phyloP scores from a whole-genome alignment of 805 yeast genomes.

The Candida caryicola region DNA sequence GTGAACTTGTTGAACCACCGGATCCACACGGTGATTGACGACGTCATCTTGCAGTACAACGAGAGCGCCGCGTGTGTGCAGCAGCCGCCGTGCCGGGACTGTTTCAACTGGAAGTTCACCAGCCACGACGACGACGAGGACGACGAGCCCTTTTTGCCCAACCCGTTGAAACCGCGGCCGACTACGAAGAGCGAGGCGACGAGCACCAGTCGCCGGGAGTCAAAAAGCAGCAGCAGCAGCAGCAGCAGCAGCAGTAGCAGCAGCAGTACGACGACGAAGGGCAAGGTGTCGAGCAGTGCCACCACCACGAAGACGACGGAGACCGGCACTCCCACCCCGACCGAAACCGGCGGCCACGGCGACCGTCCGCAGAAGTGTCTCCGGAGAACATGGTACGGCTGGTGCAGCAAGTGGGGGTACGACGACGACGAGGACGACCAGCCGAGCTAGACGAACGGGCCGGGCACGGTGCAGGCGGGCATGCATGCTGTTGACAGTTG shows the following conservation, averaged over 20 bases:
- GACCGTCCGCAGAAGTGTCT: slow-evolving; percentile 47
- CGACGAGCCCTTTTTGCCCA: slow-evolving; percentile 37
- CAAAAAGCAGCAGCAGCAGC: neutral
- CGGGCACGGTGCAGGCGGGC: too few relatives aligned
- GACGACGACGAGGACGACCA: slow-evolving; percentile 18
- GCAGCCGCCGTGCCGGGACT: slow-evolving; percentile 85
- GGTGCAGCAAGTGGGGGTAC: slow-evolving; percentile 49
- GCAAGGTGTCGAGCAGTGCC: neutral
- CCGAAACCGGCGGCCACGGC: slow-evolving; percentile 1
- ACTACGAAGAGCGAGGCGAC: neutral
- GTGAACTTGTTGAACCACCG: slow-evolving; percentile 85
- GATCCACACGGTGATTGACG: slow-evolving; percentile 86
- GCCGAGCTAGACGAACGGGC: neutral
- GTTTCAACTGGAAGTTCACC: slow-evolving; percentile 83
- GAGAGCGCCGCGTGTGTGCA: slow-evolving; percentile 69
- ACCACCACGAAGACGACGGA: slow-evolving; percentile 5
- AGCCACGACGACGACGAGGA: slow-evolving; percentile 43
- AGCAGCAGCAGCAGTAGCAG: neutral
- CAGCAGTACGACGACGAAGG: slow-evolving; percentile 1
- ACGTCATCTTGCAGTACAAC: slow-evolving; percentile 68
- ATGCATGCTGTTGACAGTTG: too few relatives aligned
- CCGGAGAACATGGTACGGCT: slow-evolving; percentile 66
- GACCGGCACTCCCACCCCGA: neutral
- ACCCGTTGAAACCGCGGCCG: slow-evolving; percentile 31
- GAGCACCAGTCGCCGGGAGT: neutral